Percentiles rank a stretch among this genome's conserved stretches.
Conservation (phyloP, 495 filamentous ascomycete species). For the Aspergillus ellipticus region DNA sequence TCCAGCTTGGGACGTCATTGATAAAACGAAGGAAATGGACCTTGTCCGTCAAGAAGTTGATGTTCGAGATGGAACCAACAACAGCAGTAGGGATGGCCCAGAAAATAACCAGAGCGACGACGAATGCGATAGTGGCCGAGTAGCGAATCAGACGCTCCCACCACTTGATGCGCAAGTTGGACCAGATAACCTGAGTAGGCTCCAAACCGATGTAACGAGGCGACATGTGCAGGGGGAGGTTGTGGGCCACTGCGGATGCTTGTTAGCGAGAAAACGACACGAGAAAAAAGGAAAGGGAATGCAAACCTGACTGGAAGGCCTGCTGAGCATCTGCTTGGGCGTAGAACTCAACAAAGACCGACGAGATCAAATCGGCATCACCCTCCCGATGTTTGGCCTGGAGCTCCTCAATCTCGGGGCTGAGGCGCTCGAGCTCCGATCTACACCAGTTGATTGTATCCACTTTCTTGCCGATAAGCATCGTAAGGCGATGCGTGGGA, state of each 20-base stretch:
- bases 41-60: constrained; percentile 59
- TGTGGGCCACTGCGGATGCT: constrained; percentile 63
- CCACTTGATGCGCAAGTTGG: constrained; percentile 81
- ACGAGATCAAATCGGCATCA: constrained; percentile 56
- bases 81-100: constrained; percentile 86
- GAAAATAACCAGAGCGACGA: constrained; percentile 81
- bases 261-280: background rate
- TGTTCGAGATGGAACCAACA: constrained; percentile 84
- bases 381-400: constrained; percentile 72
- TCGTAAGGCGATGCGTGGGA: constrained; percentile 78
- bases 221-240: constrained; percentile 89
- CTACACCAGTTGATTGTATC: constrained; percentile 86
- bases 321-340: constrained; percentile 78
- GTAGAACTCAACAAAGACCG: constrained; percentile 80
- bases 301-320: constrained; percentile 60
- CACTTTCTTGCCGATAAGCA: constrained; percentile 81
- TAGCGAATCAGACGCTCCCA: constrained; percentile 76
- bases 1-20: constrained; percentile 59
- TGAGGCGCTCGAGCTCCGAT: constrained; percentile 72
- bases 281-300: background rate
- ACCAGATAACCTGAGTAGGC: constrained; percentile 87
- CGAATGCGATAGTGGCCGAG: constrained; percentile 64
- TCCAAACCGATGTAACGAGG: constrained; percentile 83
- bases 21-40: constrained; percentile 72
- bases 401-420: constrained; percentile 71